These are phyloP conservation scores for Coemansia sp. DNA, from an alignment of 192 early-diverging fungal genomes.

Conservation along the genomic window DNA sequence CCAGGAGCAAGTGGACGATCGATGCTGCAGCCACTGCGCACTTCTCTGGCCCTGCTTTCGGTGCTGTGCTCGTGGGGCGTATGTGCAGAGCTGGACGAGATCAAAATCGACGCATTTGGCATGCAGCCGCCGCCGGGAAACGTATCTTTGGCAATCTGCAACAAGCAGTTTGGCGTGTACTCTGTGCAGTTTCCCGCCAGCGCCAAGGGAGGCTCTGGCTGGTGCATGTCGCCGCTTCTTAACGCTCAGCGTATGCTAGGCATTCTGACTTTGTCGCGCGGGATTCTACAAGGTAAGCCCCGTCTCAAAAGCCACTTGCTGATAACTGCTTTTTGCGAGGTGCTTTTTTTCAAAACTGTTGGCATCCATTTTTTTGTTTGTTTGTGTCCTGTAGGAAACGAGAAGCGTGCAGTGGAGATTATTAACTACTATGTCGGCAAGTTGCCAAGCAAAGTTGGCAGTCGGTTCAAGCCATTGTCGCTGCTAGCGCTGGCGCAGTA, in stretches of 20 bases:
- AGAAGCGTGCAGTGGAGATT: slow-evolving; percentile 44
- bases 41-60: slow-evolving; percentile 34
- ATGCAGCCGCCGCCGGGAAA: slow-evolving; percentile 19
- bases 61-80: slow-evolving; percentile 46
- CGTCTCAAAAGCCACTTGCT: not conserved
- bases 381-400: slow-evolving; percentile 33
- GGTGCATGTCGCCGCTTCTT: slow-evolving; percentile 49
- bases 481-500: slow-evolving; percentile 37
- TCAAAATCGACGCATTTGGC: slow-evolving; percentile 29
- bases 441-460: slow-evolving; percentile 30
- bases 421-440: slow-evolving; percentile 51
- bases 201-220: slow-evolving; percentile 10
- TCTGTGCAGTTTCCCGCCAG: slow-evolving; percentile 34
- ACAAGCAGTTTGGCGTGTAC: slow-evolving; percentile 7
- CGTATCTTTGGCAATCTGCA: slow-evolving; percentile 29
- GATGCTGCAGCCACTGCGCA: slow-evolving; percentile 12
- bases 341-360: not conserved
- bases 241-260: slow-evolving; percentile 53
- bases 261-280: slow-evolving; percentile 35
- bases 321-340: not conserved
- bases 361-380: not conserved
- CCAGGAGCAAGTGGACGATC: not conserved
- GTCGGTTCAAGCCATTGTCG: slow-evolving; percentile 36
- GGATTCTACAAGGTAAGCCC: slow-evolving; percentile 34
- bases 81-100: slow-evolving; percentile 25